These are phyloP conservation scores for Plasmodium chabaudi DNA, from an alignment of 169 alveolate species.

Conservation along the genomic window DNA sequence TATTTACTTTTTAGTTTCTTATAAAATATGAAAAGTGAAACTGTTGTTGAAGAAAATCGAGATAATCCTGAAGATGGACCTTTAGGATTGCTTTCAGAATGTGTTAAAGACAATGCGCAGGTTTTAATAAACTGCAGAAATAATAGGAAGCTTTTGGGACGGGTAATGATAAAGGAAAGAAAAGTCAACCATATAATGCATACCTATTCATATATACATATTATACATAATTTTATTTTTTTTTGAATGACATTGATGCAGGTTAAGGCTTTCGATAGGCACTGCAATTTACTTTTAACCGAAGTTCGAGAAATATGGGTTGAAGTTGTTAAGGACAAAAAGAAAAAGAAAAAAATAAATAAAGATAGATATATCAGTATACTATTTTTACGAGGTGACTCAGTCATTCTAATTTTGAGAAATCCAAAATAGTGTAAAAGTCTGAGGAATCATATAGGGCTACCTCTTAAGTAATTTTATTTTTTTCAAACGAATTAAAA, in stretches of 20 bases:
- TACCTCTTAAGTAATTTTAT: not conserved
- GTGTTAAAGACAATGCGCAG: slow-evolving; percentile 96
- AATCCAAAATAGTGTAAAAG: slow-evolving; percentile 93
- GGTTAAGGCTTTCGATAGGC: slow-evolving; percentile 98
- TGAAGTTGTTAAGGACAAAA: slow-evolving; percentile 92
- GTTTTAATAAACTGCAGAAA: slow-evolving; percentile 97
- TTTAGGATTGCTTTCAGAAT: slow-evolving; percentile 93
- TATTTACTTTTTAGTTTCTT: slow-evolving; percentile 1
- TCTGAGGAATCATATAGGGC: not conserved
- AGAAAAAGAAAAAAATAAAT: slow-evolving; percentile 91
- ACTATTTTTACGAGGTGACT: slow-evolving; percentile 98
- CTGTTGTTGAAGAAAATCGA: slow-evolving; percentile 74
- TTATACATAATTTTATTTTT: not conserved
- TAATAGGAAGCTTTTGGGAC: slow-evolving; percentile 96
- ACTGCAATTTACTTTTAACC: slow-evolving; percentile 97
- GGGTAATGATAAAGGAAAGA: slow-evolving; percentile 86
- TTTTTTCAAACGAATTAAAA: not conserved
- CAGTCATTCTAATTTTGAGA: slow-evolving; percentile 95
- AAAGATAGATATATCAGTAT: slow-evolving; percentile 96
- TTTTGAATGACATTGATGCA: slow-evolving; percentile 4
- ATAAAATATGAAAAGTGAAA: slow-evolving; percentile 50
- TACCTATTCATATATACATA: not conserved
- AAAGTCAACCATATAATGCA: not conserved
- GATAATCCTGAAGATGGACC: slow-evolving; percentile 97
- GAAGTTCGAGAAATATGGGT: slow-evolving; percentile 99